These are phyloP conservation scores for Datisca glomerata DNA, from an alignment of 306 rosid species.

Conservation along the genomic window DNA sequence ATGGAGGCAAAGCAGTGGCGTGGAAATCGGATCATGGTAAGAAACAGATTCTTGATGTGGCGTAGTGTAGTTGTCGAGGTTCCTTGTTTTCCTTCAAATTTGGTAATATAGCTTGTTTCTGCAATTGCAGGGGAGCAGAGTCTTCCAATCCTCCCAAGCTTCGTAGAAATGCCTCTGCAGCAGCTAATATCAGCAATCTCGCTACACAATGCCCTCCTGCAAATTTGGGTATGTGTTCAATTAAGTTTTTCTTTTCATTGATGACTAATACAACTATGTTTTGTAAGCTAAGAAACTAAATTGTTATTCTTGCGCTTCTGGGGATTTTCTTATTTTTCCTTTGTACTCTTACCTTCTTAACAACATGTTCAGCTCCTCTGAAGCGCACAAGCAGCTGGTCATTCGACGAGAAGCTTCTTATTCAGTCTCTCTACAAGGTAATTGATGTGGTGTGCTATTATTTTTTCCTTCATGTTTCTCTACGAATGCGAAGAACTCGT, in stretches of 20 bases:
- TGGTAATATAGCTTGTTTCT: slow-evolving; percentile 1
- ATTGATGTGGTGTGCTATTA: background rate
- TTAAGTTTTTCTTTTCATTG: background rate
- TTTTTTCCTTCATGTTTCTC: too few relatives aligned
- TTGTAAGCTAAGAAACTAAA: too few relatives aligned
- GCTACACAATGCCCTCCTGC: slow-evolving; percentile 28
- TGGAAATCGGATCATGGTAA: slow-evolving; percentile 57
- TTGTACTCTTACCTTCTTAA: slow-evolving; percentile 2
- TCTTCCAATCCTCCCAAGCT: slow-evolving; percentile 44
- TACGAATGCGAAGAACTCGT: too few relatives aligned
- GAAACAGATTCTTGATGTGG: background rate
- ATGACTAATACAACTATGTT: too few relatives aligned
- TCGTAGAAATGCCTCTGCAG: slow-evolving; percentile 72
- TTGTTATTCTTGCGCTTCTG: background rate
- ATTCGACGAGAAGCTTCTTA: slow-evolving; percentile 77
- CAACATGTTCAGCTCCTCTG: slow-evolving; percentile 34
- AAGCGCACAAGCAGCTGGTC: slow-evolving; percentile 83
- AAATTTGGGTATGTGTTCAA: slow-evolving; percentile 38
- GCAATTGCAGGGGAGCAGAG: slow-evolving; percentile 40
- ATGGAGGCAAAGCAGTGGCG: slow-evolving; percentile 58
- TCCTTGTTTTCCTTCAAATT: background rate
- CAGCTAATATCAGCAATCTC: slow-evolving; percentile 67
- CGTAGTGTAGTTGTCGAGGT: background rate
- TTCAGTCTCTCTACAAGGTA: slow-evolving; percentile 83
- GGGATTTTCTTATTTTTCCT: background rate